Base-by-base conservation (phyloP, 805 yeast species). In the Candida nemodendra region DNA sequence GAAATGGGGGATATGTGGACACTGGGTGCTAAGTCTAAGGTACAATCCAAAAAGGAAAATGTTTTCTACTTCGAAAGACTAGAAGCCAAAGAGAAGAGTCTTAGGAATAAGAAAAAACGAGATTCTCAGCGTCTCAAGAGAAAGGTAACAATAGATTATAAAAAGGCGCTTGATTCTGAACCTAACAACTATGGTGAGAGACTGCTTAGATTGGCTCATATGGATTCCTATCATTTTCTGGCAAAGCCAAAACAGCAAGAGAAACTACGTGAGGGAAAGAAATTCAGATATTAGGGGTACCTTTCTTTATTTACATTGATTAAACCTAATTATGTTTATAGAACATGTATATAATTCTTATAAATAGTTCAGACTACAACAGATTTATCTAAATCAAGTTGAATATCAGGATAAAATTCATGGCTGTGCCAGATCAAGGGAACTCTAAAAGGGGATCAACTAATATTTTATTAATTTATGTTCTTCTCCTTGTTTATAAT, bases 1-100 rank as follows among this genome's bases (percentile, higher is more conserved):
- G 62, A 61, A n/a, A 75, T 76, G 55, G 96, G 96, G 16, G 99
- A 93, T 57, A 62, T 81, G 36, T 93, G 98, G 99, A 81, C 84
- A 0, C 60, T 80, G 27, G 84, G 74, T 24, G 80, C 80, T 2
- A 84, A 83, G 56, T 68, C 77, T 2, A 71, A 68, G 19, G 50
- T 64, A 2, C 56, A 57, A 32, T 65, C 68, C 4, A 60, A 54
- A 29, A 61, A 64, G 27, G 65, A 64, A 39, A 61, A 57, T 27
- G 53, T 46, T 14, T 59, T 48, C 33, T 51, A 47, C 28, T 54
- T 51, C 18, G 61, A 54, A 5, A 59, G 61, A 38, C 46, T 70
- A 28, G 54, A 62, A 42, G 57, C 57, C 32, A 66, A 65, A 41
- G 68, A 61, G 41, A 61, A 51, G 29, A 50, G 54, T 26, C 26